These are phyloP conservation scores for Scleroderma bovista DNA, from an alignment of 768 basidiomycete species.

Conservation along the genomic window DNA sequence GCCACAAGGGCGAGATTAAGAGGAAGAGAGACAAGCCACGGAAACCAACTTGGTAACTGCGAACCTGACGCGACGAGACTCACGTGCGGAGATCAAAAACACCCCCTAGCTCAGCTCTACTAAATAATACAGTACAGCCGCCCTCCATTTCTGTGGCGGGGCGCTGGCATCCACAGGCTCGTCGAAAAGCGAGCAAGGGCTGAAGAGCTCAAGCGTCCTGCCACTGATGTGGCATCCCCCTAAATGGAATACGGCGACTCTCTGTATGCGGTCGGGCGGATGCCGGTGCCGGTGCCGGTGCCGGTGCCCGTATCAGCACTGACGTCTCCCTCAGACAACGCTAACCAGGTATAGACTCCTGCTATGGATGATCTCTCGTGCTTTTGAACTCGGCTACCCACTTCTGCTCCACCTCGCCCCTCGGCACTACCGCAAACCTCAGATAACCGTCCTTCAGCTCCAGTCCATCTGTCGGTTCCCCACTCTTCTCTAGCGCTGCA, in stretches of 20 bases:
- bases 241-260: too few relatives aligned
- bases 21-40: slow-evolving; percentile 25
- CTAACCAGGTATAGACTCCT: background rate
- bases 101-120: background rate
- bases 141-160: slow-evolving; percentile 20
- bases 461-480: slow-evolving; percentile 66
- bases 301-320: too few relatives aligned
- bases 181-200: too few relatives aligned
- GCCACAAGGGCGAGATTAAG: slow-evolving; percentile 44
- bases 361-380: slow-evolving; percentile 27
- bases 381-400: slow-evolving; percentile 90
- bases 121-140: background rate
- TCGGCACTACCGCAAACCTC: slow-evolving; percentile 73
- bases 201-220: too few relatives aligned
- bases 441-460: slow-evolving; percentile 81
- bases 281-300: slow-evolving; percentile 10
- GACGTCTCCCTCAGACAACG: too few relatives aligned
- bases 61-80: slow-evolving; percentile 27
- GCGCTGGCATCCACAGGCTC: too few relatives aligned
- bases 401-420: slow-evolving; percentile 66
- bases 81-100: slow-evolving; percentile 25
- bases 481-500: slow-evolving; percentile 55
- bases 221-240: too few relatives aligned
- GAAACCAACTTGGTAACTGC: slow-evolving; percentile 23
- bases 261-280: background rate